Base-by-base conservation (phyloP, 495 filamentous ascomycete species). In the Talaromyces thailandensis region DNA sequence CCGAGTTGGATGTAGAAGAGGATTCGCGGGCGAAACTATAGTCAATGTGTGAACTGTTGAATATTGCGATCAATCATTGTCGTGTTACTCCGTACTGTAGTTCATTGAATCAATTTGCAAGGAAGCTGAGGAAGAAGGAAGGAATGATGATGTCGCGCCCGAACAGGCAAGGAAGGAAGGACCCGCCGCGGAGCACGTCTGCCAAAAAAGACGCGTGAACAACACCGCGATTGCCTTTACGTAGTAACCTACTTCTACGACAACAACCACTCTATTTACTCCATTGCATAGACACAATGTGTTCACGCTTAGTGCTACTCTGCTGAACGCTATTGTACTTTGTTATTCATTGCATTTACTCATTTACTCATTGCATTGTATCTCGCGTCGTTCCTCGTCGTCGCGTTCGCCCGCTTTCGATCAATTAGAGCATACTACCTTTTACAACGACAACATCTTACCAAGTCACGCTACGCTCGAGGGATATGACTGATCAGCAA, bases 1-100 rank as follows among this genome's bases (percentile, higher is more conserved):
- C 73, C 37, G 85, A 88, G 71, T 63, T 87, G 43, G 80, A 76
- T 62, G 58, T 79, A 35, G 69, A 73, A 40, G 69, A 74, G 50
- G 29, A 53, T 40, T 61, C 56, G 23, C 43, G 40, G 51, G 64
- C 69, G 28, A 74, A 72, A 62, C 62, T 72, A 31, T 72, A 64
- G 26, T 55, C 51, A 28, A 29, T 28, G 16, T 25, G 9, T 28
- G 24, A 55, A 29, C 3, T 40, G 35, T 16, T 0, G 14, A 16
- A 16, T 16, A 5, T 40, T 16, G 35, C 16, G 16, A 40, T 16
- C 35, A 40, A 40, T 40, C 18, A 57, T 57, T 28, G 53, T 3
- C 25, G 24, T 24, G 5, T 4, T 55, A 26, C 11, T 57, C n/a
- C 8, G 9, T 40, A 9, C 9, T 55, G 43, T 48, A 43, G 5